These are phyloP conservation scores for Alternaria sp. DNA, from an alignment of 2,329 filamentous ascomycete species.

Conservation along the genomic window DNA sequence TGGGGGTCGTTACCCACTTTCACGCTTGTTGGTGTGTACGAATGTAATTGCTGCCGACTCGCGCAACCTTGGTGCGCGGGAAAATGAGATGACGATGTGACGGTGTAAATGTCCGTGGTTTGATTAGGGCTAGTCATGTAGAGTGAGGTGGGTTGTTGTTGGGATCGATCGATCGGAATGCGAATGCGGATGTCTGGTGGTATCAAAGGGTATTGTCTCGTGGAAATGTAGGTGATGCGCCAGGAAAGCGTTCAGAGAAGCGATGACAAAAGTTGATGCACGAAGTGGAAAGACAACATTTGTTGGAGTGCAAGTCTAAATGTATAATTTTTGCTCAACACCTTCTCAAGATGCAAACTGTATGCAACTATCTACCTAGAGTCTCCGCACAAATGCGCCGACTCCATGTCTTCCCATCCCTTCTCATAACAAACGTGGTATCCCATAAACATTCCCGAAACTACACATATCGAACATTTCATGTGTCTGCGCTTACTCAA, in stretches of 20 bases:
- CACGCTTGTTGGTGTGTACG: neutral
- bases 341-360: neutral
- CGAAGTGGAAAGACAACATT: neutral
- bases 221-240: neutral
- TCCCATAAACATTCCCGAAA: slow-evolving; percentile 15
- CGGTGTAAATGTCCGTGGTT: neutral
- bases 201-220: neutral
- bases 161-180: neutral
- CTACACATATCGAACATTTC: slow-evolving; percentile 18
- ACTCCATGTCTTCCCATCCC: slow-evolving; percentile 9
- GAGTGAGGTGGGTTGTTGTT: neutral
- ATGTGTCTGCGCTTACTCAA: slow-evolving; percentile 20
- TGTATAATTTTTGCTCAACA: neutral
- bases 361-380: slow-evolving; percentile 11
- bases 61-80: neutral
- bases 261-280: neutral
- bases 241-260: neutral
- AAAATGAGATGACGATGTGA: neutral
- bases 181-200: neutral
- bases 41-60: neutral
- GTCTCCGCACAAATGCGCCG: slow-evolving; percentile 5
- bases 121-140: neutral
- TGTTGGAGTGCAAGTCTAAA: neutral
- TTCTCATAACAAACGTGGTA: slow-evolving; percentile 19
- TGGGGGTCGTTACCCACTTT: neutral